Evolutionary conservation across 2,329 filamentous ascomycete genomes (phyloP), one percentile per base, ranked within the genome.

Genomic region (Alternaria postmessia): DNA sequence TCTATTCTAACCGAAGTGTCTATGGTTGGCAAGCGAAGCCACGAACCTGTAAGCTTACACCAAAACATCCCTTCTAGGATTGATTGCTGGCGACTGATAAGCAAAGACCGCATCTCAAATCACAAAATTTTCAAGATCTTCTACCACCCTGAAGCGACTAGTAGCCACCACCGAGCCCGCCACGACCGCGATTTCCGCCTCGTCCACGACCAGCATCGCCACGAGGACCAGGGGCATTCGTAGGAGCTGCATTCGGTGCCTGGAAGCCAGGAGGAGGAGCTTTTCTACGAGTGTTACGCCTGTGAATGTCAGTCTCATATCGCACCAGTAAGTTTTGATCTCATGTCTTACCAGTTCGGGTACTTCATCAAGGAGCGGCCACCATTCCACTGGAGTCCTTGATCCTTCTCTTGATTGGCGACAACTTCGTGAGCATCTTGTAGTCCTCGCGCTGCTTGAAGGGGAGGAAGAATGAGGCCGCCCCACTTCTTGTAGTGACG

Each of bases 401-500:
- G 38, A 5, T 47, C 16, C 9, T 38, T 55, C 7, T 56, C 44
- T 11, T 28, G 28, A 5, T 26, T 5, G 18, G 43, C 43, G 6
- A 41, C 8, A 2, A 39, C 16, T 41, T 59, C 44, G 4, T 53
- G 38, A 1, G 12, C 14, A 3, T 54, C 51, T 41, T 64, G 46
- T 43, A 54, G 26, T 3, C 24, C 8, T 7, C 59, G 51, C 0
- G 51, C 59, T 5, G 46, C 59, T 18, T 34, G 12, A 2, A 67
- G 54, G 0, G 59, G 54, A 2, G 65, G 63, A 2, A 67, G 41
- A 7, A 63, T 28, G 1, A 63, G 51, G 9, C 63, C 65, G 7
- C 60, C 65, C 20, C 57, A 51, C n/a, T 56, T 52, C 41, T 62
- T 62, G 51, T 59, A 65, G 12, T 67, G 63, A 11, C 49, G 60